Evolutionary conservation across 1,139 yeast genomes (phyloP).

Genomic region (Geotrichum restrictum): DNA sequence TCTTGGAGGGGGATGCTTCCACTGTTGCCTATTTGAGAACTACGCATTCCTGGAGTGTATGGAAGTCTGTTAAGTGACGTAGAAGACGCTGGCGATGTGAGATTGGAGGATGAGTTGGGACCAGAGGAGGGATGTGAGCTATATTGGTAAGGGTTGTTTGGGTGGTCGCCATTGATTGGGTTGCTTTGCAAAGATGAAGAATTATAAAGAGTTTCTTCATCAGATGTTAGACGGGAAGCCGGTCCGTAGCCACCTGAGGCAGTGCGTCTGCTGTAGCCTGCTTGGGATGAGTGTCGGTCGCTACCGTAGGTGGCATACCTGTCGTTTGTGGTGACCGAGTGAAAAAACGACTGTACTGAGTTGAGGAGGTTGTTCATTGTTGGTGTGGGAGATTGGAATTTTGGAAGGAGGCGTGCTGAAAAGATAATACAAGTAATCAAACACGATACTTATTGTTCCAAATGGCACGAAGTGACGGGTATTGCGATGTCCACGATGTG

Average conservation of each 20-base stretch:
- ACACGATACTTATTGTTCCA: too few species aligned
- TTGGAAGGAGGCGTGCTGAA: background rate
- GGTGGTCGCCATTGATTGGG: background rate
- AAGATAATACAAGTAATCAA: background rate
- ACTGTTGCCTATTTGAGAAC: slow-evolving; percentile 37
- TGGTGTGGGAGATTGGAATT: background rate
- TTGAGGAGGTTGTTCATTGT: slow-evolving; percentile 37
- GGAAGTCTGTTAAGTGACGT: slow-evolving; percentile 34
- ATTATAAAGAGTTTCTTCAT: slow-evolving; percentile 12
- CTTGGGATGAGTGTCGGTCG: background rate
- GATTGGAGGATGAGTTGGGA: slow-evolving; percentile 23
- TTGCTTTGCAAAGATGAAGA: slow-evolving; percentile 1
- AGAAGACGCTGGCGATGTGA: slow-evolving; percentile 23
- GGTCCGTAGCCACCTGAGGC: slow-evolving; percentile 21
- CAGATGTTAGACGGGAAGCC: slow-evolving; percentile 20
- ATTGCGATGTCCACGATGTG: too few species aligned
- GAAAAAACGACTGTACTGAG: slow-evolving; percentile 49
- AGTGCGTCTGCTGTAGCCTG: slow-evolving; percentile 15
- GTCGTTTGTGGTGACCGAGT: slow-evolving; percentile 60
- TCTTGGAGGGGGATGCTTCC: slow-evolving; percentile 48
- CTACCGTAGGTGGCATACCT: slow-evolving; percentile 50
- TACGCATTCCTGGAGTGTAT: slow-evolving; percentile 40
- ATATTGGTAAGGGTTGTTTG: slow-evolving; percentile 15
- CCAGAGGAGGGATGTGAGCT: slow-evolving; percentile 23
- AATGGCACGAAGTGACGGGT: too few species aligned